These are phyloP conservation scores for Ustilago lituana DNA, from an alignment of 1,284 basidiomycete species.

Conservation along the genomic window DNA sequence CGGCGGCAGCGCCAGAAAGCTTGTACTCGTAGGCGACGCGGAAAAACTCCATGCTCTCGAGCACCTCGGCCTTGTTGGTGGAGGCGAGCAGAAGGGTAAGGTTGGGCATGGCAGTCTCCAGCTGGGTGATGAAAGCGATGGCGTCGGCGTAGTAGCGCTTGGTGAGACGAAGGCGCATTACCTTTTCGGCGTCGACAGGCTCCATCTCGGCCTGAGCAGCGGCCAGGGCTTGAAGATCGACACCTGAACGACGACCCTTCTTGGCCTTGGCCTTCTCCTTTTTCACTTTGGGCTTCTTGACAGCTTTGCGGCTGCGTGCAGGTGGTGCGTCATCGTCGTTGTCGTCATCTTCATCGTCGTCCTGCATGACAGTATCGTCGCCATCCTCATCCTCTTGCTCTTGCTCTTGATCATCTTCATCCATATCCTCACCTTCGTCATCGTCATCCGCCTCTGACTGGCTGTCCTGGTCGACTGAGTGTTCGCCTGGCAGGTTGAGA, in stretches of 20 bases:
- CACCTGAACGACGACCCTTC: slow-evolving; percentile 69
- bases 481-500: slow-evolving; percentile 56
- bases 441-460: slow-evolving; percentile 65
- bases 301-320: slow-evolving; percentile 9
- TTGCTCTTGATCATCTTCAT: slow-evolving; percentile 58
- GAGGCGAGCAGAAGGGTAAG: slow-evolving; percentile 84
- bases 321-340: slow-evolving; percentile 15
- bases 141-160: slow-evolving; percentile 90
- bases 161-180: slow-evolving; percentile 78
- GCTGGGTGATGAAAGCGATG: slow-evolving; percentile 81
- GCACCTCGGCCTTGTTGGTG: slow-evolving; percentile 89
- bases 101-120: slow-evolving; percentile 81
- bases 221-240: slow-evolving; percentile 55
- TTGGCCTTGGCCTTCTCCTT: slow-evolving; percentile 38
- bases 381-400: slow-evolving; percentile 34
- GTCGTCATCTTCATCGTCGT: slow-evolving; percentile 19
- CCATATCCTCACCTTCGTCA: slow-evolving; percentile 63
- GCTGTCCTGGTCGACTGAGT: slow-evolving; percentile 64
- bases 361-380: slow-evolving; percentile 33
- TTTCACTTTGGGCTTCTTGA: slow-evolving; percentile 25
- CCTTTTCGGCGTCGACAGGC: slow-evolving; percentile 56
- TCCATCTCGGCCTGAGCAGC: slow-evolving; percentile 57
- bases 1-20: slow-evolving; percentile 73
- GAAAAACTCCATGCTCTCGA: slow-evolving; percentile 97
- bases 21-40: slow-evolving; percentile 83